phyloP scores from a whole-genome alignment of 345 rosid species.

The Raphanus sativus region DNA sequence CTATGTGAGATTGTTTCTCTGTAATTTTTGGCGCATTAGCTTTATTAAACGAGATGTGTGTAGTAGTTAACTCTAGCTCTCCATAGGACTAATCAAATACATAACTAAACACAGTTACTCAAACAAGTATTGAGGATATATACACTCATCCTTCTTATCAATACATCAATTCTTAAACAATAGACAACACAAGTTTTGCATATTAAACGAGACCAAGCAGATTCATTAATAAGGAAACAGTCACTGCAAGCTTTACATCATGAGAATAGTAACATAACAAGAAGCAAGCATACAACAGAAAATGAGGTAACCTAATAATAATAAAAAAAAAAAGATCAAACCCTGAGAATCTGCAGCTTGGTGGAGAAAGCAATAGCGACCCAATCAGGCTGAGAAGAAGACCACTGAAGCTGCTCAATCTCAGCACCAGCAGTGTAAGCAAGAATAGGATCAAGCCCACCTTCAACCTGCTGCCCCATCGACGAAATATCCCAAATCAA shows the following conservation, averaged over 20 bases:
- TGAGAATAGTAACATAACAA: conserved; percentile 8
- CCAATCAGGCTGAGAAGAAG: conserved; percentile 98
- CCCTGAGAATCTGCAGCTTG: conserved; percentile 97
- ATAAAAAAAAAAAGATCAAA: conserved; percentile 39
- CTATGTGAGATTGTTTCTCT: background rate
- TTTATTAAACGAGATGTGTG: background rate
- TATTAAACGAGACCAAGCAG: conserved; percentile 9
- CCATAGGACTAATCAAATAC: background rate
- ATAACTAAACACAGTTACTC: background rate
- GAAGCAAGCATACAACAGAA: conserved; percentile 5
- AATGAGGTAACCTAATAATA: conserved; percentile 4
- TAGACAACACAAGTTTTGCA: conserved; percentile 15
- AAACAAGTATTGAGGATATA: background rate
- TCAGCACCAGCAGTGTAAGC: conserved; percentile 97
- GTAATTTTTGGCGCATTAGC: background rate
- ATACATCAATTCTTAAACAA: background rate
- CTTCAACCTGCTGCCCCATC: conserved; percentile 94
- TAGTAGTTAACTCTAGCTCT: background rate
- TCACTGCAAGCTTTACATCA: conserved; percentile 33
- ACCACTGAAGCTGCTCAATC: conserved; percentile 97
- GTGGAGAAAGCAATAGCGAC: conserved; percentile 93
- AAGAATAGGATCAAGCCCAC: conserved; percentile 90
- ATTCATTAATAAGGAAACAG: conserved; percentile 15
- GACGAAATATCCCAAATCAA: conserved; percentile 95
- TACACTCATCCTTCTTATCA: conserved; percentile 11